A percentile compares a stretch with the other conserved stretches of the same genome.
Conservation (phyloP, 352 stramenopile genomes). For the Pythium rhizo-oryzae region DNA sequence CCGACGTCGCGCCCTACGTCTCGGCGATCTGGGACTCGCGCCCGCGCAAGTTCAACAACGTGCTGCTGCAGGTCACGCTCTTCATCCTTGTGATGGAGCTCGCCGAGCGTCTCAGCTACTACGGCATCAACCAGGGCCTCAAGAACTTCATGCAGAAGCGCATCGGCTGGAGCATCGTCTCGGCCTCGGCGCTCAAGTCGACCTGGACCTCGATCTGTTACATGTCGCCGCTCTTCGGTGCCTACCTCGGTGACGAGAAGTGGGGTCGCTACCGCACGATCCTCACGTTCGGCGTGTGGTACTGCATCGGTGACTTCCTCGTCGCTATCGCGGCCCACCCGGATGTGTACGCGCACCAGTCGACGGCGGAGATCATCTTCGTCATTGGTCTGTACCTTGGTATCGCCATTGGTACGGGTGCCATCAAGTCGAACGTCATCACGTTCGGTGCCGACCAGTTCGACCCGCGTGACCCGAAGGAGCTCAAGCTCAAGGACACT, state of each 20-base stretch:
- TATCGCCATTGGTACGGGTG: constrained; percentile 38
- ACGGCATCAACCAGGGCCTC: constrained; percentile 86
- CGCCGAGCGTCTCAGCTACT: constrained; percentile 78
- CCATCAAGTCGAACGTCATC: constrained; percentile 36
- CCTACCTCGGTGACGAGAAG: constrained; percentile 61
- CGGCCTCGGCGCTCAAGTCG: constrained; percentile 59
- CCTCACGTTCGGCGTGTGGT: constrained; percentile 59
- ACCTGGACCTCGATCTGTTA: constrained; percentile 73
- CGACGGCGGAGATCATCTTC: constrained; percentile 54
- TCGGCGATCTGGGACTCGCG: constrained; percentile 48
- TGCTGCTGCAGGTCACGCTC: constrained; percentile 62
- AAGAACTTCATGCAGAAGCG: constrained; percentile 83
- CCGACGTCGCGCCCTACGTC: constrained; percentile 20
- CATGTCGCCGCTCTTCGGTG: constrained; percentile 56
- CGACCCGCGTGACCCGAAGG: constrained; percentile 39
- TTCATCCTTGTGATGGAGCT: constrained; percentile 69
- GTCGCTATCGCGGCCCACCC: constrained; percentile 60
- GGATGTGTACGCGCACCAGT: constrained; percentile 43
- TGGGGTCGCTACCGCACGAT: constrained; percentile 68
- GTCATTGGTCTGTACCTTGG: constrained; percentile 57
- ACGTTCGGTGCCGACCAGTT: constrained; percentile 56
- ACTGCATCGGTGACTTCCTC: constrained; percentile 64
- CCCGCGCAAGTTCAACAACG: constrained; percentile 51
- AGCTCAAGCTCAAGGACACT: constrained; percentile 49
- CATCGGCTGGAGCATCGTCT: constrained; percentile 61